These are phyloP conservation scores for Pseudogymnoascus verrucosus DNA, from an alignment of 2,329 filamentous ascomycete genomes.

Conservation along the genomic window DNA sequence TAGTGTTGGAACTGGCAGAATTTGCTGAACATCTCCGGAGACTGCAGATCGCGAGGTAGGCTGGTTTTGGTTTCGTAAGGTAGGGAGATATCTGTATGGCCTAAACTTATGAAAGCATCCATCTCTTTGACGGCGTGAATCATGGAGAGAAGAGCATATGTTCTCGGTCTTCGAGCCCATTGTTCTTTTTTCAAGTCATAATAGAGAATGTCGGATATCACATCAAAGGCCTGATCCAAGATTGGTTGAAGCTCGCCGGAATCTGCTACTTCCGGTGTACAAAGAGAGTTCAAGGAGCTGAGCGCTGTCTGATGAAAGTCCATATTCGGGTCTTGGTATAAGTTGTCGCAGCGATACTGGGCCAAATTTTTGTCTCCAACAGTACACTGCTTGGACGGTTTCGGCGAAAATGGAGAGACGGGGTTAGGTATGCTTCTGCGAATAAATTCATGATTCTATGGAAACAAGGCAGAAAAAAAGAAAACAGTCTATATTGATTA, in stretches of 20 bases:
- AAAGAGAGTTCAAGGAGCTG: not conserved
- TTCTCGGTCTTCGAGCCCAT: not conserved
- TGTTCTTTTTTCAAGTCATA: not conserved
- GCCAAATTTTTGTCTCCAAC: not conserved
- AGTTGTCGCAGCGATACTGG: not conserved
- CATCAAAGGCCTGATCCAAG: not conserved
- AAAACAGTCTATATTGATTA: not conserved
- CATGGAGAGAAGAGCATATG: not conserved
- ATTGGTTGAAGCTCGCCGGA: not conserved
- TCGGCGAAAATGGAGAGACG: not conserved
- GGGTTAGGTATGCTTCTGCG: not conserved
- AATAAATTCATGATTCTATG: not conserved
- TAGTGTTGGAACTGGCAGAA: constrained; percentile 12
- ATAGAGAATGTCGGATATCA: not conserved
- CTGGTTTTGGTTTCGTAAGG: not conserved
- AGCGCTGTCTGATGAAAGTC: not conserved
- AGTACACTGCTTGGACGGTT: not conserved
- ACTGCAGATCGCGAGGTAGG: not conserved
- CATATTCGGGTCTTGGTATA: not conserved
- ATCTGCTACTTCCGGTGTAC: not conserved
- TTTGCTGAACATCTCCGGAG: not conserved
- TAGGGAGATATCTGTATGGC: not conserved
- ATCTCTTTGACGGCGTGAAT: not conserved
- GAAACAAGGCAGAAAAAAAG: not conserved
- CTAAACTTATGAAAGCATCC: not conserved